Evolutionary conservation across 306 rosid genomes (phyloP).

Genomic region (Cucurbita maxima): DNA sequence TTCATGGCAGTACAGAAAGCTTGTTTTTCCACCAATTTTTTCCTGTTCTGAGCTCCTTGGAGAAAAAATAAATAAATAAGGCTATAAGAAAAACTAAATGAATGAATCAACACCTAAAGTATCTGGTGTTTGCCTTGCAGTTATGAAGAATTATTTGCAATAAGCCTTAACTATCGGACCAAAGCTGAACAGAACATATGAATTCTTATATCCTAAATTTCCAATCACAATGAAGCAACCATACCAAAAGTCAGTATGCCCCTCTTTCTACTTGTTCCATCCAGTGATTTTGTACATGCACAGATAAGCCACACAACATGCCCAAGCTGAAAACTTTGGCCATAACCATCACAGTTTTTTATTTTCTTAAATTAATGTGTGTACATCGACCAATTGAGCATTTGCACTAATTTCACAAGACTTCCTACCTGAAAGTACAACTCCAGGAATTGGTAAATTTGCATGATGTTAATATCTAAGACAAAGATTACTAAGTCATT

Average conservation of each 20-base stretch:
- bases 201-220: not conserved
- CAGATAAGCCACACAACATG: not conserved
- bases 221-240: not conserved
- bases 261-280: not conserved
- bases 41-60: not conserved
- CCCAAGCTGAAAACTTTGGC: not conserved
- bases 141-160: not conserved
- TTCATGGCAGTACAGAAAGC: not conserved
- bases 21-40: not conserved
- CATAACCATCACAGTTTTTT: not conserved
- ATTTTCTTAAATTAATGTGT: not conserved
- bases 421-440: not conserved
- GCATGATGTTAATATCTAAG: not conserved
- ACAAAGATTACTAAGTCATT: not conserved
- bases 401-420: not conserved
- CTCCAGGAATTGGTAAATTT: not conserved
- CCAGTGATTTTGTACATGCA: not conserved
- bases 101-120: not conserved
- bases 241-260: not conserved
- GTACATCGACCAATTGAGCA: not conserved
- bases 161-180: not conserved
- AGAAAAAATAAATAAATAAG: not conserved
- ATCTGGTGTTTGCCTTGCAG: not conserved
- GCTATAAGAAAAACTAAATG: not conserved
- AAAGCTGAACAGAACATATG: too few species aligned